These are phyloP conservation scores for Zarea fungicola DNA, from an alignment of 2,329 filamentous ascomycete genomes.

Conservation along the genomic window DNA sequence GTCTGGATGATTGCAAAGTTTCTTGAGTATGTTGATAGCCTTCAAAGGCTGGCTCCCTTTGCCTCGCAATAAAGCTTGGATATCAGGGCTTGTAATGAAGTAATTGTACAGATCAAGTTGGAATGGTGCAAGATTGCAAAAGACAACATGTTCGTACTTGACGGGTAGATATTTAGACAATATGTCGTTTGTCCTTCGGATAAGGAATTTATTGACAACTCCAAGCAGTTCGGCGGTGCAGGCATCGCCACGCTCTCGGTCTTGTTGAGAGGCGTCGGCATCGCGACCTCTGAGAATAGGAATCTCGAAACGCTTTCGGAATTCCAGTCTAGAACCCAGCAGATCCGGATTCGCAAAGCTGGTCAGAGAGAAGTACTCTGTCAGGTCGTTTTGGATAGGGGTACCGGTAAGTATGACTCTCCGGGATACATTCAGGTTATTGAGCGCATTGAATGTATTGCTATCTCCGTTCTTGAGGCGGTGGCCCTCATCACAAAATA, in stretches of 20 bases:
- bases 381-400: slow-evolving; percentile 97
- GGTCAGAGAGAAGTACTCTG: slow-evolving; percentile 92
- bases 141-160: slow-evolving; percentile 99
- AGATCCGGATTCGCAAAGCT: slow-evolving; percentile 95
- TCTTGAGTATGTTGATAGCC: slow-evolving; percentile 94
- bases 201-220: slow-evolving; percentile 97
- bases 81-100: slow-evolving; percentile 93
- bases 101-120: slow-evolving; percentile 93
- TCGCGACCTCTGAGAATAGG: slow-evolving; percentile 90
- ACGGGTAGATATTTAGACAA: slow-evolving; percentile 94
- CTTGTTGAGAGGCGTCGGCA: slow-evolving; percentile 77
- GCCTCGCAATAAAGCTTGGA: slow-evolving; percentile 83
- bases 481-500: slow-evolving; percentile 96
- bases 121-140: slow-evolving; percentile 91
- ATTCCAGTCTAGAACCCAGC: slow-evolving; percentile 82
- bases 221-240: slow-evolving; percentile 73
- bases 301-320: slow-evolving; percentile 88
- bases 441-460: slow-evolving; percentile 88
- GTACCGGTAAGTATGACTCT: slow-evolving; percentile 95
- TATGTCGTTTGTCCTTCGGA: slow-evolving; percentile 95
- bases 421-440: slow-evolving; percentile 81
- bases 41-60: slow-evolving; percentile 96
- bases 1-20: slow-evolving; percentile 97
- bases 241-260: slow-evolving; percentile 77
- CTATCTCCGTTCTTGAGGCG: slow-evolving; percentile 95